A percentile compares a stretch with the other conserved stretches of the same genome.
Conservation (phyloP, 768 basidiomycete genomes). For the Ramaria rubella region DNA sequence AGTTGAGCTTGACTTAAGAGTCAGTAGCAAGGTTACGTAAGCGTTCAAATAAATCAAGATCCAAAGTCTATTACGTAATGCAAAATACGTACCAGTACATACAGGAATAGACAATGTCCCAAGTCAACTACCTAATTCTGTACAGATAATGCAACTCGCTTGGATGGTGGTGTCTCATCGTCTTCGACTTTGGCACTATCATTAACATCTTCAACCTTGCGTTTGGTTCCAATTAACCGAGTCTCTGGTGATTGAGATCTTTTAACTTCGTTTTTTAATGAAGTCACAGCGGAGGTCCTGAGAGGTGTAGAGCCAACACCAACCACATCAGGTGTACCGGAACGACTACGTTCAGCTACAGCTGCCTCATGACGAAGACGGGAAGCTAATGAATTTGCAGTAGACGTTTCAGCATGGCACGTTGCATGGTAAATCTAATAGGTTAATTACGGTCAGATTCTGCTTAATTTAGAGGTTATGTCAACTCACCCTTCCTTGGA, state of each 20-base stretch:
- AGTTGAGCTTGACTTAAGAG: not conserved
- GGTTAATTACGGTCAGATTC: not conserved
- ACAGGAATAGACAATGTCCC: conserved; percentile 21
- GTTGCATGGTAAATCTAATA: conserved; percentile 90
- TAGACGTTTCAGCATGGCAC: conserved; percentile 78
- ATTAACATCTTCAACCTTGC: conserved; percentile 60
- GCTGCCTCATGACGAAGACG: conserved; percentile 55
- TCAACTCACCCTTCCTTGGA: conserved; percentile 71
- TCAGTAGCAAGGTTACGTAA: conserved; percentile 2
- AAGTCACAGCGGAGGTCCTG: conserved; percentile 29
- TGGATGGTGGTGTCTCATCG: conserved; percentile 16
- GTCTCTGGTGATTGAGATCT: conserved; percentile 46
- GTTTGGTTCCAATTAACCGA: conserved; percentile 56
- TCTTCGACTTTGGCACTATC: conserved; percentile 8
- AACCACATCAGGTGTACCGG: conserved; percentile 62
- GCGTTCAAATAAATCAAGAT: not conserved
- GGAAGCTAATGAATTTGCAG: conserved; percentile 58
- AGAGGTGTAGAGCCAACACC: conserved; percentile 16
- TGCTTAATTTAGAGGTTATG: not conserved
- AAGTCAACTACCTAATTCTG: not conserved
- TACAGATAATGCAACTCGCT: conserved; percentile 23
- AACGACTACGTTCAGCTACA: conserved; percentile 48
- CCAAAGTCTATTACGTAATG: not conserved
- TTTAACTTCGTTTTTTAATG: conserved; percentile 29
- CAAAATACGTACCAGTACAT: conserved; percentile 19